Evolutionary conservation across 1,284 basidiomycete genomes (phyloP), one percentile per base, ranked within the genome.

Genomic region (Tilletiopsis washingtonensis): DNA sequence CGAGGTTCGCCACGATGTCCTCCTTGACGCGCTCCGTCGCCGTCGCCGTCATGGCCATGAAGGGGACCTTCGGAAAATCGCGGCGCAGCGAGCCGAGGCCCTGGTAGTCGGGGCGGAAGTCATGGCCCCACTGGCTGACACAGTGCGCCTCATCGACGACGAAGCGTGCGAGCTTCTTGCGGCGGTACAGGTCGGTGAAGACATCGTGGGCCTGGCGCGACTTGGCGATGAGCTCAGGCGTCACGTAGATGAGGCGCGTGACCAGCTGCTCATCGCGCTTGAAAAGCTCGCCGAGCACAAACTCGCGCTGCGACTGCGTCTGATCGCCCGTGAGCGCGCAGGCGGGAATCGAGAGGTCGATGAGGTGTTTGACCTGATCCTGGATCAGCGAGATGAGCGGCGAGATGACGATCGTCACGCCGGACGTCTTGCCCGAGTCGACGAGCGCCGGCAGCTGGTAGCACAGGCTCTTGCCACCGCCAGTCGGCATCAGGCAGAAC

Each of bases 81-180:
- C 78, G 74, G 26, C 89, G 84, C 37, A 97, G 77, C 12, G 78
- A 71, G 15, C 81, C 81, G 23, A 98, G 77, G 51, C 73, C 61
- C 49, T 74, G 75, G 67, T 77, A 77, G 61, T 77, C 74, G 3
- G 69, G 71, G 3, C 88, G 81, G 66, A 91, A 91, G 64, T 87
- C 83, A 62, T 86, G 81, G 4, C 88, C 88, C 87, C 86, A 90
- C 15, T 82, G 76, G 54, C 77, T 78, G 32, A 97, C 87, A 71
- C 90, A 91, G 71, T 98, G 94, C 1, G 91, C 93, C 69, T 98
- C 93, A 69, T 98, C 94, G 47, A 97, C 81, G 0, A 96, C 90
- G 69, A 98, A 94, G 23, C 93, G 80, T 4, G 89, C 90, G 25
- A 98, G 74, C 51, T 80, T 75, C 3, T 79, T 76, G 12, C 76